phyloP scores from a whole-genome alignment of 2,329 filamentous ascomycete genomes.

The Fusarium devonianum region DNA sequence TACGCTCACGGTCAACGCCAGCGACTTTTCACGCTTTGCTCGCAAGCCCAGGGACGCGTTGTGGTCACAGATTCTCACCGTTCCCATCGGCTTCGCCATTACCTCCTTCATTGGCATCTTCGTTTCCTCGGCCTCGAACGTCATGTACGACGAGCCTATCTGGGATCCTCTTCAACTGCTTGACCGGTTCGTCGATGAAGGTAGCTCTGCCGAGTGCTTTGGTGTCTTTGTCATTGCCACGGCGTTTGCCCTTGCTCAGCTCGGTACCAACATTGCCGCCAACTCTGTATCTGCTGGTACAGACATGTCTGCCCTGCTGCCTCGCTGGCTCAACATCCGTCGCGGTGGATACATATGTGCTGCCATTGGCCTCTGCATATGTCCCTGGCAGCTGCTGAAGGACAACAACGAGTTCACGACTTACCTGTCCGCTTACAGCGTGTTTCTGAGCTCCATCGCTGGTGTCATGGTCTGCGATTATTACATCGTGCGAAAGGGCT shows the following conservation, averaged over 20 bases:
- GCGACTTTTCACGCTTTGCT: constrained; percentile 87
- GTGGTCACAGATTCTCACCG: constrained; percentile 80
- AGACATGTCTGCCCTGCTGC: constrained; percentile 81
- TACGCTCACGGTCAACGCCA: constrained; percentile 82
- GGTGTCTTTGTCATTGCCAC: constrained; percentile 77
- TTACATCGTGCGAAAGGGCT: constrained; percentile 84
- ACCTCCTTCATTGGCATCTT: constrained; percentile 87
- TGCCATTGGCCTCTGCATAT: constrained; percentile 80
- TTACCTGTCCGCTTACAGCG: constrained; percentile 89
- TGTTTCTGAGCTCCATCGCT: constrained; percentile 92
- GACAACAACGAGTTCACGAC: constrained; percentile 85
- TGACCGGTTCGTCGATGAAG: constrained; percentile 71
- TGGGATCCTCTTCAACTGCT: constrained; percentile 78
- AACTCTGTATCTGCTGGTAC: constrained; percentile 86
- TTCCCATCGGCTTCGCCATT: constrained; percentile 74
- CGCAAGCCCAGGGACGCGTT: constrained; percentile 76
- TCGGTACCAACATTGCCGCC: constrained; percentile 87
- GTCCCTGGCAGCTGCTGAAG: constrained; percentile 81
- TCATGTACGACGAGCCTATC: constrained; percentile 71
- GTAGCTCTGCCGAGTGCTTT: constrained; percentile 72
- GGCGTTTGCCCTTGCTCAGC: constrained; percentile 78
- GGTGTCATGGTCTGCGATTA: constrained; percentile 93
- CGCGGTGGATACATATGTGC: constrained; percentile 89
- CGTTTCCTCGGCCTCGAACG: constrained; percentile 74
- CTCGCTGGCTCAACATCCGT: constrained; percentile 83